phyloP scores from a whole-genome alignment of 2,329 filamentous ascomycete species.

The Emergomyces pasteurianus region DNA sequence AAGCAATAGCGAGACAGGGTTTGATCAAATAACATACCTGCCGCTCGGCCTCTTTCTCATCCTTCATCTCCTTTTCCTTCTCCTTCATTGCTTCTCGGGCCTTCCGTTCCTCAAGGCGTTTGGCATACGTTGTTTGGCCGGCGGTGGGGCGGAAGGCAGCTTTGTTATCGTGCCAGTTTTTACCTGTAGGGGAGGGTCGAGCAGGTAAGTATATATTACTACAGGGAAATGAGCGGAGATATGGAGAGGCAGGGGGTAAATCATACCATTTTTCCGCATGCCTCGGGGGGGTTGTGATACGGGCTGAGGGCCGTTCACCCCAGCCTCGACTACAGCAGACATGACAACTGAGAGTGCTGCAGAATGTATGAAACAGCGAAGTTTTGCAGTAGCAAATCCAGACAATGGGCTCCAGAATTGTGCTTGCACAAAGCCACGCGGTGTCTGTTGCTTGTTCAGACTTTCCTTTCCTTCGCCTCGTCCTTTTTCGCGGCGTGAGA shows the following conservation, averaged over 20 bases:
- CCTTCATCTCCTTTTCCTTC: constrained; percentile 90
- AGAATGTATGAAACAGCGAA: no score
- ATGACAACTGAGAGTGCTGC: not conserved
- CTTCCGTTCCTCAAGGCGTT: constrained; percentile 59
- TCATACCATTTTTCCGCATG: constrained; percentile 3
- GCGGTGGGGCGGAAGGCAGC: constrained; percentile 73
- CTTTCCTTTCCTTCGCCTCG: not conserved
- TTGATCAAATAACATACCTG: constrained; percentile 43
- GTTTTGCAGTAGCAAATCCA: not conserved
- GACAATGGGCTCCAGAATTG: no score
- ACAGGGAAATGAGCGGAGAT: not conserved
- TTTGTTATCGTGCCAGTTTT: constrained; percentile 82
- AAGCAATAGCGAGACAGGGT: not conserved
- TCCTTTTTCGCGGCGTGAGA: not conserved
- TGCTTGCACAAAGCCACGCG: not conserved
- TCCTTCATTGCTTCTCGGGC: constrained; percentile 69
- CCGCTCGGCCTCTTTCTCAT: constrained; percentile 83
- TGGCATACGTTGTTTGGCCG: constrained; percentile 66
- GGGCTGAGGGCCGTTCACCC: not conserved
- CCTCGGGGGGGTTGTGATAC: not conserved
- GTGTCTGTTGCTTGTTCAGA: not conserved
- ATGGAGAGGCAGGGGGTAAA: not conserved
- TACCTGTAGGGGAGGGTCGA: constrained; percentile 48
- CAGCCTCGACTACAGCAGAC: not conserved
- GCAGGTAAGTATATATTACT: not conserved